Percentiles rank a stretch among this genome's conserved stretches.
These are phyloP conservation scores for Kregervanrija fluxuum DNA, from an alignment of 805 yeast genomes.

Conservation along the genomic window DNA sequence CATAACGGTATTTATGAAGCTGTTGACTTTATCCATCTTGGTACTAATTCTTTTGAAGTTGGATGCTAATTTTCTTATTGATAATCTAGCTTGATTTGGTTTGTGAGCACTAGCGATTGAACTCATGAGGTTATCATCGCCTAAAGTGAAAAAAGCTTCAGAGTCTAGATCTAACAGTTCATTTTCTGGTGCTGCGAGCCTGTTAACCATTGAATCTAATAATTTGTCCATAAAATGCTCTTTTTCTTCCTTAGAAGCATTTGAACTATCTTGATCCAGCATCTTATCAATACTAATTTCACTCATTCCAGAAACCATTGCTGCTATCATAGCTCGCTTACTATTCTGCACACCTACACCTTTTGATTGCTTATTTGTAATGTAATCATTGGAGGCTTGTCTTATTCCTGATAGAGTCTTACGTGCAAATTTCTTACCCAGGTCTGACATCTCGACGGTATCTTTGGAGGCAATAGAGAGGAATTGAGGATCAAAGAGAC, in stretches of 20 bases:
- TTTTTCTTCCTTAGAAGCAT: not conserved
- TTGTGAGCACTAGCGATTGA: constrained; percentile 29
- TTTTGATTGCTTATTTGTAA: not conserved
- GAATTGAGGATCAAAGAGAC: too few species aligned
- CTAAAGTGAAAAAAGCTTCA: too few species aligned
- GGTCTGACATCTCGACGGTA: too few species aligned
- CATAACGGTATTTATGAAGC: not conserved
- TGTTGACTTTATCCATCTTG: constrained; percentile 33
- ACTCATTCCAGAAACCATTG: constrained; percentile 3
- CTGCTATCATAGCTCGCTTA: constrained; percentile 4
- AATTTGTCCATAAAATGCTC: constrained; percentile 51
- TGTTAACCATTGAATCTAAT: constrained; percentile 42
- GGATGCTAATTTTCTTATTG: constrained; percentile 43
- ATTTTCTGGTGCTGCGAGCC: constrained; percentile 42
- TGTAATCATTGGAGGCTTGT: constrained; percentile 1
- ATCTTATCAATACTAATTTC: constrained; percentile 5
- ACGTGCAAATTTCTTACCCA: not conserved
- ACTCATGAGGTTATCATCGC: too few species aligned
- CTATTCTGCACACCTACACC: not conserved
- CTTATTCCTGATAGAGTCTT: constrained; percentile 1
- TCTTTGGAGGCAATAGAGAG: too few species aligned
- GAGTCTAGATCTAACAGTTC: constrained; percentile 18
- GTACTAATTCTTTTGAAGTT: constrained; percentile 50
- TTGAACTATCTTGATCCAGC: not conserved
- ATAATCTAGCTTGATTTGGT: constrained; percentile 39